Percentiles rank a stretch among this genome's conserved stretches.
Evolutionary conservation across 495 filamentous ascomycete species (phyloP).

Genomic region (Bacidia gigantensis): DNA sequence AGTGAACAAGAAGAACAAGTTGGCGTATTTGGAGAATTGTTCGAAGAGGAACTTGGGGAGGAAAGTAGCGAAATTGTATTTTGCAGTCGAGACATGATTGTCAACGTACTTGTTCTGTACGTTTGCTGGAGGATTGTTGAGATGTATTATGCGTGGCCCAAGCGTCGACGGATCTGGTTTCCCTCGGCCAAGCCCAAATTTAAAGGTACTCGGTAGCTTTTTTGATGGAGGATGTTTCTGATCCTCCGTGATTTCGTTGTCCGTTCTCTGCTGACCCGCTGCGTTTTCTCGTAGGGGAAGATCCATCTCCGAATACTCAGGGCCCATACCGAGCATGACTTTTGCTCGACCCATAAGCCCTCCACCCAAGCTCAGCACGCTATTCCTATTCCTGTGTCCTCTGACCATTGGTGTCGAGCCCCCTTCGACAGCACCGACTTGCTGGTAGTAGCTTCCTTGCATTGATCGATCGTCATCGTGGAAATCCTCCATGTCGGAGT

Average conservation of each 20-base stretch:
- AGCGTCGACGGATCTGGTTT: conserved; percentile 80
- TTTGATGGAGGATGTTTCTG: conserved; percentile 32
- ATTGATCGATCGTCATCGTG: conserved; percentile 61
- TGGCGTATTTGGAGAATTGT: conserved; percentile 98
- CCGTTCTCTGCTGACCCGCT: conserved; percentile 31
- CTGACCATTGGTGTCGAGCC: conserved; percentile 23
- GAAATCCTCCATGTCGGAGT: conserved; percentile 73
- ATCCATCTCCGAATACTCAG: conserved; percentile 96
- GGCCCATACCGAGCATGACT: conserved; percentile 79
- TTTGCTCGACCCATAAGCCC: conserved; percentile 77
- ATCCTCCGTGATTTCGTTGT: conserved; percentile 24
- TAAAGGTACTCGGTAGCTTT: conserved; percentile 62
- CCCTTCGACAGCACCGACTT: conserved; percentile 35
- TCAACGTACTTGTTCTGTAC: conserved; percentile 74
- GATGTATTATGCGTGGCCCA: conserved; percentile 83
- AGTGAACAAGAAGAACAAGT: conserved; percentile 98
- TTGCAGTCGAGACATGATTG: conserved; percentile 95
- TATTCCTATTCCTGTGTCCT: conserved; percentile 62
- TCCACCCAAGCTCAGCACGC: conserved; percentile 72
- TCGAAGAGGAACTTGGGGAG: conserved; percentile 96
- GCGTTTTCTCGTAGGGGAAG: conserved; percentile 78
- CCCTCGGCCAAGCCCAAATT: conserved; percentile 80
- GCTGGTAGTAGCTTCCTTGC: conserved; percentile 52
- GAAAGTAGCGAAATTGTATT: conserved; percentile 95
- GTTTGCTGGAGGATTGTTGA: conserved; percentile 97